Percentiles rank a stretch among this genome's conserved stretches.
Evolutionary conservation across 441 rosid genomes (phyloP).

Genomic region (Melastoma candidum): DNA sequence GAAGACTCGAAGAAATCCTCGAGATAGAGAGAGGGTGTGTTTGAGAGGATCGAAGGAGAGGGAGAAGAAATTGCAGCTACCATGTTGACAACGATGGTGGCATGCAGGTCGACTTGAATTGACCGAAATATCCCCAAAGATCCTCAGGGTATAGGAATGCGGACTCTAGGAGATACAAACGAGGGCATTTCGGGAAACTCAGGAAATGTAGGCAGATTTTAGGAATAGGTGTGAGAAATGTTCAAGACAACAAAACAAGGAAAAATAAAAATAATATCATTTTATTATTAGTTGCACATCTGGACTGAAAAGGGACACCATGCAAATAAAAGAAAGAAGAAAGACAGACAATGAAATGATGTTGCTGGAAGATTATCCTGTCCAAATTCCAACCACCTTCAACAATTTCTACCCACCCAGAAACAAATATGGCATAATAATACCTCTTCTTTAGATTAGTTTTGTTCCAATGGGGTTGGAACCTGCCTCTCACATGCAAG

Average conservation of each 20-base stretch:
- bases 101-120: conserved; percentile 14
- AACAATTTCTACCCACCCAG: conserved; percentile 83
- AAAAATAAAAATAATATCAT: too few relatives aligned
- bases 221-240: too few relatives aligned
- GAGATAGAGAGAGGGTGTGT: conserved; percentile 12
- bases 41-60: conserved; percentile 21
- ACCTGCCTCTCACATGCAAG: conserved; percentile 14
- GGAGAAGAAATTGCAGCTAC: conserved; percentile 74
- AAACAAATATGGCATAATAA: too few relatives aligned
- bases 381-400: conserved; percentile 72
- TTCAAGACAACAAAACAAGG: too few relatives aligned
- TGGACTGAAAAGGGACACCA: background rate
- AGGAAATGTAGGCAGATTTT: too few relatives aligned
- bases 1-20: too few relatives aligned
- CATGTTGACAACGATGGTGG: conserved; percentile 61
- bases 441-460: background rate
- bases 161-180: conserved; percentile 5
- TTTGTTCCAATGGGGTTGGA: conserved; percentile 25
- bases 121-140: conserved; percentile 13
- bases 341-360: conserved; percentile 10
- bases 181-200: background rate
- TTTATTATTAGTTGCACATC: conserved; percentile 14
- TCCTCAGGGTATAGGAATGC: background rate
- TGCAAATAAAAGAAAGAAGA: conserved; percentile 4
- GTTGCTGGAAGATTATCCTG: conserved; percentile 15